Evolutionary conservation across 1,284 basidiomycete genomes (phyloP).

Genomic region (Irpex sp.): DNA sequence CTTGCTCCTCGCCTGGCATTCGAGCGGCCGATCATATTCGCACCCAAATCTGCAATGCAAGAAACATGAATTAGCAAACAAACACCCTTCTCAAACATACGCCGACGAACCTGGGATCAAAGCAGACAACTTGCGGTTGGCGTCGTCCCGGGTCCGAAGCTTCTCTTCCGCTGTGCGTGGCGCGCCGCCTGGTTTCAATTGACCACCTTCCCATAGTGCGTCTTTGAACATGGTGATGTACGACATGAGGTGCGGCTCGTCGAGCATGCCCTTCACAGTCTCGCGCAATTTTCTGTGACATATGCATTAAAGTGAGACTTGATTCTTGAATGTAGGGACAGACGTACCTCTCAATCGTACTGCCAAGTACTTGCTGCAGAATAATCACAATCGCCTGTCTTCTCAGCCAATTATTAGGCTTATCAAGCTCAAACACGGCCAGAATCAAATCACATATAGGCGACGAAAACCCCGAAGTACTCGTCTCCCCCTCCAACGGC

Average conservation of each 20-base stretch:
- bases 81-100: not conserved
- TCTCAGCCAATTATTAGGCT: slow-evolving; percentile 93
- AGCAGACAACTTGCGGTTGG: slow-evolving; percentile 81
- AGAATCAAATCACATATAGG: slow-evolving; percentile 93
- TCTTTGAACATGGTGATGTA: slow-evolving; percentile 67
- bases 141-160: slow-evolving; percentile 73
- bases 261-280: slow-evolving; percentile 55
- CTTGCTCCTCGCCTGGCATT: slow-evolving; percentile 90
- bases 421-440: slow-evolving; percentile 91
- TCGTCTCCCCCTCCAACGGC: slow-evolving; percentile 79
- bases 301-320: not conserved
- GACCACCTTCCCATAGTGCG: slow-evolving; percentile 79
- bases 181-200: slow-evolving; percentile 51
- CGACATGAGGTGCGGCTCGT: slow-evolving; percentile 63
- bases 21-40: slow-evolving; percentile 93
- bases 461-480: slow-evolving; percentile 81
- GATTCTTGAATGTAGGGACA: not conserved
- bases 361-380: slow-evolving; percentile 90
- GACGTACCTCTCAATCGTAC: slow-evolving; percentile 86
- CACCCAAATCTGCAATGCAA: slow-evolving; percentile 70
- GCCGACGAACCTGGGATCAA: slow-evolving; percentile 75
- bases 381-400: slow-evolving; percentile 97
- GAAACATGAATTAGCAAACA: not conserved
- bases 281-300: slow-evolving; percentile 78
- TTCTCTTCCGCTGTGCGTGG: slow-evolving; percentile 81